Base-by-base conservation (phyloP, 345 rosid genomes). In the Eucalyptus urophylla region DNA sequence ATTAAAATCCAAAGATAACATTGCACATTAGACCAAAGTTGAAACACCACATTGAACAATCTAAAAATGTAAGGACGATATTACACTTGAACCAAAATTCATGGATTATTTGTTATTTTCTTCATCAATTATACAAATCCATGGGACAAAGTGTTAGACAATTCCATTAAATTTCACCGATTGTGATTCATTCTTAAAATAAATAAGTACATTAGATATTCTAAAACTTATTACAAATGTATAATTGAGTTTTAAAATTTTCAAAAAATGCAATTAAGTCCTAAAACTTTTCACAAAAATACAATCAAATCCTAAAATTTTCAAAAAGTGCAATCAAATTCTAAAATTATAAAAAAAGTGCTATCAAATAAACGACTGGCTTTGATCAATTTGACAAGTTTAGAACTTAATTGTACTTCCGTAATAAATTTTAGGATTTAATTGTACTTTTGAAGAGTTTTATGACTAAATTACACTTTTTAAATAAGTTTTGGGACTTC, bases 401-500 rank as follows among this genome's bases (percentile, higher is more conserved):
- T 53, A 53, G 1, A 0, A 53, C 5, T 53, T 53, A 53, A 53
- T 19, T 53, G 9, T 0, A 51, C 8, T 51, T 16, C 0, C 21
- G 2, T 3, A 0, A 16, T 51, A 16, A 16, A 51, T 51, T 16
- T 51, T 51, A 51, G 8, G 21, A 51, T 6, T 51, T 3, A 16
- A 51, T 0, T 51, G 8, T 7, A 51, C 2, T 51, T 51, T 51
- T 16, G 0, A 0, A 51, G 1, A 51, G 4, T 51, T 51, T 16
- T 51, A 53, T 53, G 9, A 53, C 9, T 53, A 17, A 53, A 53
- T 53, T 53, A 0, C 22, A 53, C 24, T 53, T 19, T 53, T 19
- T 17, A 0, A 53, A 17, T 1, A 19, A 53, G 2, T 53, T 53
- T 19, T 53, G 17, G 0, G 4, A 17, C 4, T 51, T 17, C 4